Evolutionary conservation across 1,284 basidiomycete species (phyloP).

Genomic region (Takashimella koratensis): DNA sequence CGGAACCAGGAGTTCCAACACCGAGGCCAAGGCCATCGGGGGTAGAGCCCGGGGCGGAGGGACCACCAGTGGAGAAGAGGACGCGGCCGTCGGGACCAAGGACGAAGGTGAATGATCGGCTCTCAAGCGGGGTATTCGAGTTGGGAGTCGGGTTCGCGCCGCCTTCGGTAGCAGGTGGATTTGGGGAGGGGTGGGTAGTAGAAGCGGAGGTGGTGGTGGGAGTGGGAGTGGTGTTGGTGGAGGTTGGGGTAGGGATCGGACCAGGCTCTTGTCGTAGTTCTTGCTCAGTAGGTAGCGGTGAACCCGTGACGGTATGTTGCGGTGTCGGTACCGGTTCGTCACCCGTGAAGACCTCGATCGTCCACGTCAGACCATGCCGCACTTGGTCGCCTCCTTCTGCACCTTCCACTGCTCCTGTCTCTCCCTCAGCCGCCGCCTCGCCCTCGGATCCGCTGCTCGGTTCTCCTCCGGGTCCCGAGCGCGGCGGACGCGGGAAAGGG

Average conservation of each 20-base stretch:
- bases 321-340: background rate
- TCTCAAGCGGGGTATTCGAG: background rate
- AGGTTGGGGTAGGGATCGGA: background rate
- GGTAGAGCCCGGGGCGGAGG: background rate
- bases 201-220: background rate
- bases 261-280: background rate
- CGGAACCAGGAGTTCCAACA: background rate
- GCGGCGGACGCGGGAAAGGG: background rate
- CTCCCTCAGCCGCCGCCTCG: background rate
- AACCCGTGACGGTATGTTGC: background rate
- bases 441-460: background rate
- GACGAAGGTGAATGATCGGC: background rate
- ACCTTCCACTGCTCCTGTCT: background rate
- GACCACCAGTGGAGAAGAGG: background rate
- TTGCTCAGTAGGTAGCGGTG: background rate
- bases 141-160: background rate
- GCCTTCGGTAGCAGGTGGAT: too few relatives aligned
- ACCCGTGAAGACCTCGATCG: conserved; percentile 11
- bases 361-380: conserved; percentile 7
- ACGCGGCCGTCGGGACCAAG: background rate
- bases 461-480: too few relatives aligned
- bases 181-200: background rate
- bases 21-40: too few relatives aligned
- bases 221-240: background rate
- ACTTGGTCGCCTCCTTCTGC: background rate